These are phyloP conservation scores for Cercospora zeae-maydis DNA, from an alignment of 2,329 filamentous ascomycete genomes.

Conservation along the genomic window DNA sequence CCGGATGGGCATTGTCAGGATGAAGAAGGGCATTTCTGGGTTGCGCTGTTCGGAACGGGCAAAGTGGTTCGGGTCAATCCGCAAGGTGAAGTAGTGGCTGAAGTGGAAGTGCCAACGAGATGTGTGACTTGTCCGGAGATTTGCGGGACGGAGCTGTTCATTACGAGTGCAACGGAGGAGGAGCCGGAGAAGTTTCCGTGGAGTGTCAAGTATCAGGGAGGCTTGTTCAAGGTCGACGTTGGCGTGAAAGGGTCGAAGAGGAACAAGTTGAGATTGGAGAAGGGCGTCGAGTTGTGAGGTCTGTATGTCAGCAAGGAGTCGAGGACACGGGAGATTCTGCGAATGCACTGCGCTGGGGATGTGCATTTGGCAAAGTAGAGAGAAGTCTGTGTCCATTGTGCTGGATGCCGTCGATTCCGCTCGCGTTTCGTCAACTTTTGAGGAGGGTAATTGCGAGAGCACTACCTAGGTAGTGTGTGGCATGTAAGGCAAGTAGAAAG, in stretches of 20 bases:
- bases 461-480: no score
- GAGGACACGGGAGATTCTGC: no score
- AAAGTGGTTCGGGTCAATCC: conserved; percentile 72
- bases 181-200: conserved; percentile 60
- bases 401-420: no score
- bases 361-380: no score
- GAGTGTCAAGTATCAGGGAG: conserved; percentile 64
- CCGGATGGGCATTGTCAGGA: conserved; percentile 87
- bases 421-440: no score
- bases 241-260: conserved; percentile 63
- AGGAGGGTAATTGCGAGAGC: no score
- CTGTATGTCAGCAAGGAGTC: no score
- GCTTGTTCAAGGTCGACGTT: conserved; percentile 72
- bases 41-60: conserved; percentile 75
- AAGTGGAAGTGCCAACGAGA: conserved; percentile 71
- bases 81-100: conserved; percentile 66
- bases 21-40: conserved; percentile 81
- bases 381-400: no score
- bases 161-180: conserved; percentile 73
- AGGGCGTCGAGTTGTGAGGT: conserved; percentile 18
- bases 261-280: conserved; percentile 57
- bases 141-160: conserved; percentile 68
- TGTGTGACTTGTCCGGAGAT: conserved; percentile 81
- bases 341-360: no score
- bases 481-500: no score